Percentiles rank a stretch among this genome's conserved stretches.
Conservation (phyloP, 306 rosid species). For the Inga oerstediana region DNA sequence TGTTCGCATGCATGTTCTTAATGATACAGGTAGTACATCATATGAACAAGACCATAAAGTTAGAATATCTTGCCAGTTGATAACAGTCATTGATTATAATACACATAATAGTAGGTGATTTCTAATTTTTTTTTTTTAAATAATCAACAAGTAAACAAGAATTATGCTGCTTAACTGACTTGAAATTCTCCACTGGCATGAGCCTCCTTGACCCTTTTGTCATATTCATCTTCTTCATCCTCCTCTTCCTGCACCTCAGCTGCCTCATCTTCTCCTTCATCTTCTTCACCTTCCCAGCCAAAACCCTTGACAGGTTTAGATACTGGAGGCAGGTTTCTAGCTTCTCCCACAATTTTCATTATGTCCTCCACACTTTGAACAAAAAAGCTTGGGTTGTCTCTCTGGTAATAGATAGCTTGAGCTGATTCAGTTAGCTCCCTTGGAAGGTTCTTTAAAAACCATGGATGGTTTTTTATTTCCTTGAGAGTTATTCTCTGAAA, state of each 20-base stretch:
- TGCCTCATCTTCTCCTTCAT: slow-evolving; percentile 26
- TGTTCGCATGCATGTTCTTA: slow-evolving; percentile 27
- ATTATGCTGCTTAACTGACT: slow-evolving; percentile 43
- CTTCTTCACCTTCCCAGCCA: slow-evolving; percentile 67
- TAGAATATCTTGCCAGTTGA: slow-evolving; percentile 18
- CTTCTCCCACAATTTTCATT: slow-evolving; percentile 80
- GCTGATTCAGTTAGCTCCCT: slow-evolving; percentile 78
- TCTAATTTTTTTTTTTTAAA: not conserved
- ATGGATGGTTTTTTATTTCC: slow-evolving; percentile 84
- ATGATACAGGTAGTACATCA: slow-evolving; percentile 34
- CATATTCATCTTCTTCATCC: slow-evolving; percentile 69
- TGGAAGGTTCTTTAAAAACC: slow-evolving; percentile 79
- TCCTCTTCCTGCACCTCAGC: slow-evolving; percentile 50
- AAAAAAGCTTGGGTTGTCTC: slow-evolving; percentile 67
- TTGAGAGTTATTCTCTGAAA: slow-evolving; percentile 66
- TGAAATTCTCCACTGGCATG: slow-evolving; percentile 77
- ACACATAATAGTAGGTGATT: slow-evolving; percentile 36
- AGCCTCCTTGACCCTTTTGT: slow-evolving; percentile 69
- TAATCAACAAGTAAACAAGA: slow-evolving; percentile 23
- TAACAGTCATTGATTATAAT: slow-evolving; percentile 37
- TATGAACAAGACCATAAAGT: slow-evolving; percentile 31
- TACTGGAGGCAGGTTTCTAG: slow-evolving; percentile 67
- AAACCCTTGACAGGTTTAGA: slow-evolving; percentile 58
- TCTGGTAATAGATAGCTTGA: slow-evolving; percentile 66
- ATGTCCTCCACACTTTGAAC: slow-evolving; percentile 67